phyloP scores from a whole-genome alignment of 2,329 filamentous ascomycete species.

The Clarireedia hainanense region DNA sequence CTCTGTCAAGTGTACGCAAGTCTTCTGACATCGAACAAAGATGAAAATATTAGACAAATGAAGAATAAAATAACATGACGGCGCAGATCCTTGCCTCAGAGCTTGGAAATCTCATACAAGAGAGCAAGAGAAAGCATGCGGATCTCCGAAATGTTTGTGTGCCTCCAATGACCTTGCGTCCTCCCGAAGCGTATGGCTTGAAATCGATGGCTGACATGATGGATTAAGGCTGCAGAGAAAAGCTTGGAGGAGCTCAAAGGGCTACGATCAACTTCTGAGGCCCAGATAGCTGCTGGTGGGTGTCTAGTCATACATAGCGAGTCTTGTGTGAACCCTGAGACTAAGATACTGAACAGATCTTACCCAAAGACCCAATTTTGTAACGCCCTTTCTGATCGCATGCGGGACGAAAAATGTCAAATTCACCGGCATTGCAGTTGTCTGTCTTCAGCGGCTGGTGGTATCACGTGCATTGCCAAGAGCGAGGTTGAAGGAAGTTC shows the following conservation, averaged over 20 bases:
- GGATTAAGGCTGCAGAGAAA: conserved; percentile 73
- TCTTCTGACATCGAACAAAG: background rate
- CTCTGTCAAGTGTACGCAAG: background rate
- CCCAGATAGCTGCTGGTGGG: conserved; percentile 35
- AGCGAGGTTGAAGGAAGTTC: conserved; percentile 72
- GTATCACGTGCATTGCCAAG: conserved; percentile 73
- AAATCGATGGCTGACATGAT: conserved; percentile 15
- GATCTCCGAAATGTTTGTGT: conserved; percentile 70
- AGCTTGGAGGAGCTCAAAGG: conserved; percentile 82
- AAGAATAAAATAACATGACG: conserved; percentile 54
- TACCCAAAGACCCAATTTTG: conserved; percentile 71
- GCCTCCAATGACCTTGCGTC: conserved; percentile 3
- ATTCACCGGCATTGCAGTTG: conserved; percentile 78
- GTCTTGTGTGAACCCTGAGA: conserved; percentile 1
- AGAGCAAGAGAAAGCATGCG: conserved; percentile 90
- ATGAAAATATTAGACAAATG: conserved; percentile 17
- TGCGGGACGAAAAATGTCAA: conserved; percentile 86
- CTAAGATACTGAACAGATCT: conserved; percentile 54
- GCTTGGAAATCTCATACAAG: conserved; percentile 83
- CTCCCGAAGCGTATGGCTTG: background rate
- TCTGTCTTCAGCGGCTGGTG: conserved; percentile 83
- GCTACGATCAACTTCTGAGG: conserved; percentile 66
- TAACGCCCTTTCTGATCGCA: conserved; percentile 88
- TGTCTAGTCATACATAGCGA: background rate
- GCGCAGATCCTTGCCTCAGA: conserved; percentile 83